These are phyloP conservation scores for Lactifluus rugatus DNA, from an alignment of 768 basidiomycete species.

Conservation along the genomic window DNA sequence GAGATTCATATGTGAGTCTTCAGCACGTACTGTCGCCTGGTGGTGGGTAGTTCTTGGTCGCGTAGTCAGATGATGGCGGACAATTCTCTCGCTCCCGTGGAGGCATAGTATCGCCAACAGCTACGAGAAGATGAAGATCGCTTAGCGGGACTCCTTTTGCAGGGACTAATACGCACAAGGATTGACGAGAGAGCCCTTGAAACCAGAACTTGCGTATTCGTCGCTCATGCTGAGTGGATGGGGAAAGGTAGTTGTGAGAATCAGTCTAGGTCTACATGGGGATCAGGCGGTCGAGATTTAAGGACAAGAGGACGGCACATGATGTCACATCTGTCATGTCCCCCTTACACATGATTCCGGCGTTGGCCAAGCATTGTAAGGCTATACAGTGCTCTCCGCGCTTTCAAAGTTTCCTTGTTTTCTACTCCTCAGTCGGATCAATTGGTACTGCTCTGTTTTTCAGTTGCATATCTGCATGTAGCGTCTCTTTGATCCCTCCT, in stretches of 20 bases:
- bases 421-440: too few relatives aligned
- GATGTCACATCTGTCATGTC: not conserved
- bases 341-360: not conserved
- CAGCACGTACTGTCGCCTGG: conserved; percentile 14
- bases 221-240: conserved; percentile 4
- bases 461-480: too few relatives aligned
- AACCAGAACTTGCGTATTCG: conserved; percentile 20
- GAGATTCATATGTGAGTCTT: too few relatives aligned
- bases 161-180: conserved; percentile 2
- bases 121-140: not conserved
- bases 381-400: not conserved
- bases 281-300: not conserved
- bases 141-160: not conserved
- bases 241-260: not conserved
- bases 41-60: conserved; percentile 18
- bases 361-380: not conserved
- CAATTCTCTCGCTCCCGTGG: conserved; percentile 3
- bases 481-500: too few relatives aligned
- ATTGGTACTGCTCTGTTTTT: too few relatives aligned
- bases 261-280: not conserved
- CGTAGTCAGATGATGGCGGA: conserved; percentile 10
- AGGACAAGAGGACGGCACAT: not conserved
- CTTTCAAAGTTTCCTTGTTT: not conserved
- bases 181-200: conserved; percentile 15
- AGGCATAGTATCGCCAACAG: conserved; percentile 1